Percentiles rank a stretch among this genome's conserved stretches.
Evolutionary conservation across 2,329 filamentous ascomycete species (phyloP).

Genomic region (Phaeomoniella chlamydospora): DNA sequence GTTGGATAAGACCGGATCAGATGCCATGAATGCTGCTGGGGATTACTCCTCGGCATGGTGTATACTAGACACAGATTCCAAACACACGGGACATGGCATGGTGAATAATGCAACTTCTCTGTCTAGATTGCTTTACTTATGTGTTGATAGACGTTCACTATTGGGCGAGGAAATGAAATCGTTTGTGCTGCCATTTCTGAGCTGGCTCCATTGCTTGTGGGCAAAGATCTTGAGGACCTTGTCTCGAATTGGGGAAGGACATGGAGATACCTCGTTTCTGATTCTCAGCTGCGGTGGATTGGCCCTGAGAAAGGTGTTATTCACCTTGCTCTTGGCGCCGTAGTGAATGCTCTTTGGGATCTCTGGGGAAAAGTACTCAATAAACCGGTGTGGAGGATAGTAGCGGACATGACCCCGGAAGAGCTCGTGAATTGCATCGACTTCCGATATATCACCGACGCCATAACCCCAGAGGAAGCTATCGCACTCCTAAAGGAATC

Average conservation of each 20-base stretch:
- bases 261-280: slow-evolving; percentile 78
- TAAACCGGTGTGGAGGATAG: slow-evolving; percentile 83
- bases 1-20: slow-evolving; percentile 86
- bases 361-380: slow-evolving; percentile 79
- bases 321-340: slow-evolving; percentile 75
- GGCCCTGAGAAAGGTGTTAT: slow-evolving; percentile 90
- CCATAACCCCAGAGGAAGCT: slow-evolving; percentile 76
- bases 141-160: slow-evolving; percentile 24
- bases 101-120: slow-evolving; percentile 11
- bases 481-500: slow-evolving; percentile 52
- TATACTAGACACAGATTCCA: slow-evolving; percentile 67
- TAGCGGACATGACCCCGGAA: slow-evolving; percentile 79
- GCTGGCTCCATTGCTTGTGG: slow-evolving; percentile 55
- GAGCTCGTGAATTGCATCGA: slow-evolving; percentile 81
- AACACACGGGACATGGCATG: slow-evolving; percentile 25
- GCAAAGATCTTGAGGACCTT: slow-evolving; percentile 45
- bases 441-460: slow-evolving; percentile 89
- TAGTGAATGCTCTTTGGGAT: slow-evolving; percentile 88
- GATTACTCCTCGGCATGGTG: slow-evolving; percentile 94
- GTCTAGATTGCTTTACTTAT: not conserved
- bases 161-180: slow-evolving; percentile 63
- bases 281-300: slow-evolving; percentile 85
- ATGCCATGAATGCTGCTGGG: slow-evolving; percentile 90
- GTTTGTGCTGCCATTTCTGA: slow-evolving; percentile 66
- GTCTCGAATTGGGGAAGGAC: slow-evolving; percentile 34